These are phyloP conservation scores for Mycena amicta DNA, from an alignment of 768 basidiomycete species.

Conservation along the genomic window DNA sequence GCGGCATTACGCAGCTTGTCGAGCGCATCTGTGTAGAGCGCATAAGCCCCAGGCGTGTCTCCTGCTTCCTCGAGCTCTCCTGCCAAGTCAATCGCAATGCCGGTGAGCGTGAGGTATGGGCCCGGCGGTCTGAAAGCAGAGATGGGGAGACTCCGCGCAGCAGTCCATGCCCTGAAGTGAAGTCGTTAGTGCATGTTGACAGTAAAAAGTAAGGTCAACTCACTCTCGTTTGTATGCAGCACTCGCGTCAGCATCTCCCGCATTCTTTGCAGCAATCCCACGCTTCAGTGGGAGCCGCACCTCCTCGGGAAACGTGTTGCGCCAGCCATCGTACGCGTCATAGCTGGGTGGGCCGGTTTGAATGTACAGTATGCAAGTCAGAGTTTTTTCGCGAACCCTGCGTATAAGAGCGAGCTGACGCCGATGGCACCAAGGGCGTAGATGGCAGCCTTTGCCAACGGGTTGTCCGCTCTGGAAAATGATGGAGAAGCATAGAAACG, in stretches of 20 bases:
- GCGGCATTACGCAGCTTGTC: conserved; percentile 3
- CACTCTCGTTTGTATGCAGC: conserved; percentile 17
- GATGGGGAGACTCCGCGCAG: conserved; percentile 37
- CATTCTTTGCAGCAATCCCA: conserved; percentile 17
- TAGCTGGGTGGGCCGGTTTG: conserved; percentile 1
- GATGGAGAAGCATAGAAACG: neutral
- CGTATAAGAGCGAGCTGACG: neutral
- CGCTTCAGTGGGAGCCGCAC: conserved; percentile 17
- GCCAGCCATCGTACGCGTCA: conserved; percentile 13
- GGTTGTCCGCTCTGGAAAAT: neutral
- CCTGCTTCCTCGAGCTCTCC: conserved; percentile 42
- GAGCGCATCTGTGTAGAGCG: conserved; percentile 14
- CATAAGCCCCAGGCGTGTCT: conserved; percentile 14
- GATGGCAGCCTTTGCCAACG: neutral
- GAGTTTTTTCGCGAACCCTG: neutral
- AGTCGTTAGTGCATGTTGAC: neutral
- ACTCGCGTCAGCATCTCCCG: conserved; percentile 11
- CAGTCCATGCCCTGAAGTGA: conserved; percentile 52
- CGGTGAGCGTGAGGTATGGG: conserved; percentile 54
- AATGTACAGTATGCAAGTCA: neutral
- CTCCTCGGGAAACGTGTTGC: conserved; percentile 13
- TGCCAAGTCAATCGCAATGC: conserved; percentile 48
- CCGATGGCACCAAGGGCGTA: neutral
- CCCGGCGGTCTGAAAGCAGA: conserved; percentile 28
- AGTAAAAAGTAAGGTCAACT: neutral